These are phyloP conservation scores for Mycogone perniciosa DNA, from an alignment of 2,329 filamentous ascomycete genomes.

Conservation along the genomic window DNA sequence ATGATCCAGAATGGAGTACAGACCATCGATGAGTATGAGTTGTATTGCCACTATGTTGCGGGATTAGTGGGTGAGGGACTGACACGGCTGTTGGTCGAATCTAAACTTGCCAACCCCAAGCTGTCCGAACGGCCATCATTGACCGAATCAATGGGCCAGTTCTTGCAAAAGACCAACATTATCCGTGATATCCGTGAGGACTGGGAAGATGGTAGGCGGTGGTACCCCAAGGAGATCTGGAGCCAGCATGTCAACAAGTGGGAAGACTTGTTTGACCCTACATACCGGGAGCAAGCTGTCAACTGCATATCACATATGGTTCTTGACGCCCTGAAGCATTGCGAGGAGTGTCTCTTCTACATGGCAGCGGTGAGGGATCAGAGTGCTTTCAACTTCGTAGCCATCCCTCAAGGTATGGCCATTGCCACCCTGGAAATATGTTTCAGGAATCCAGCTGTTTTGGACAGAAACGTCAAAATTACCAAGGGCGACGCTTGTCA, in stretches of 20 bases:
- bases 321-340: conserved; percentile 77
- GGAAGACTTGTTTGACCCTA: conserved; percentile 80
- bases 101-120: conserved; percentile 77
- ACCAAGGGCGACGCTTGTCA: conserved; percentile 89
- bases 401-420: conserved; percentile 95
- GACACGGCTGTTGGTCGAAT: conserved; percentile 83
- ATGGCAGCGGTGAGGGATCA: conserved; percentile 92
- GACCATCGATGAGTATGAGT: conserved; percentile 82
- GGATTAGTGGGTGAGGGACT: conserved; percentile 93
- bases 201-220: conserved; percentile 76
- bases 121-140: conserved; percentile 72
- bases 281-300: conserved; percentile 70
- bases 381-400: conserved; percentile 98
- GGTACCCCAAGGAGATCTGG: conserved; percentile 97
- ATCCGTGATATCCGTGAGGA: conserved; percentile 94
- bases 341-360: conserved; percentile 94
- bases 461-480: conserved; percentile 88
- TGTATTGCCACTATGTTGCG: conserved; percentile 98
- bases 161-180: conserved; percentile 98
- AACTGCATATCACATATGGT: conserved; percentile 93
- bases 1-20: conserved; percentile 73
- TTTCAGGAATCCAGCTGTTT: conserved; percentile 85
- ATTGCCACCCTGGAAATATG: conserved; percentile 89
- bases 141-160: conserved; percentile 93
- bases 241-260: conserved; percentile 87